phyloP scores from a whole-genome alignment of 2,329 filamentous ascomycete genomes.

The Thelonectria discophora region DNA sequence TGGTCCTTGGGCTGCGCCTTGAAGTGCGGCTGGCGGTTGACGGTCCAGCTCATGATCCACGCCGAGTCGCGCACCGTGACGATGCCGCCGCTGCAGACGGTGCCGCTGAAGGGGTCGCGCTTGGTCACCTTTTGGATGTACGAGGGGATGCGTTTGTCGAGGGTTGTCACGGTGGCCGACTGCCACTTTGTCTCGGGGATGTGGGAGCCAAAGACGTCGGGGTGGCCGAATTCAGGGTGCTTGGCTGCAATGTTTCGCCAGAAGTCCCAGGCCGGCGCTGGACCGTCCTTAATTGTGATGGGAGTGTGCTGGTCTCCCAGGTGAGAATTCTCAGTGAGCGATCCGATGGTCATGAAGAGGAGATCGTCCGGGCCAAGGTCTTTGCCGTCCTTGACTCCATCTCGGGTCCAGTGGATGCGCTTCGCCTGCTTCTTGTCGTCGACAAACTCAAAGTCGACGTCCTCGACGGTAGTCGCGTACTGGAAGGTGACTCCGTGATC shows the following conservation, averaged over 20 bases:
- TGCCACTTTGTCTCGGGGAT: constrained; percentile 46
- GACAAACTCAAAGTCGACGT: constrained; percentile 23
- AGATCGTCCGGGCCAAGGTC: constrained; percentile 19
- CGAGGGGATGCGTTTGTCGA: constrained; percentile 39
- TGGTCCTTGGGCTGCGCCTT: constrained; percentile 27
- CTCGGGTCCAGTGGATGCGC: constrained; percentile 18
- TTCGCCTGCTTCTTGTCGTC: constrained; percentile 21
- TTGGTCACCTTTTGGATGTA: constrained; percentile 35
- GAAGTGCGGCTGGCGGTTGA: constrained; percentile 30
- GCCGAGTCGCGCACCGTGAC: constrained; percentile 37
- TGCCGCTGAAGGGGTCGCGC: constrained; percentile 42
- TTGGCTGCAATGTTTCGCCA: constrained; percentile 27
- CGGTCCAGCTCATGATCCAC: constrained; percentile 29
- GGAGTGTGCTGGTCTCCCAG: constrained; percentile 22
- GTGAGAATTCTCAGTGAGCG: constrained; percentile 25
- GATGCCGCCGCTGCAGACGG: constrained; percentile 49
- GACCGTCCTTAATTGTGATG: constrained; percentile 14
- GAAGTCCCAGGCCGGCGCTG: constrained; percentile 26
- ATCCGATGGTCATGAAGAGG: constrained; percentile 26
- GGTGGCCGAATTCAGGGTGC: constrained; percentile 21
- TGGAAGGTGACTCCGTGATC: constrained; percentile 28
- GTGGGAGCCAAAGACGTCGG: constrained; percentile 25
- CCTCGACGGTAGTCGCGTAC: constrained; percentile 22
- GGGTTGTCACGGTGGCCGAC: constrained; percentile 52
- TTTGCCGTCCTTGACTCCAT: constrained; percentile 16